Base-by-base conservation (phyloP, 805 yeast species). In the Hermanozyma aechmeae region DNA sequence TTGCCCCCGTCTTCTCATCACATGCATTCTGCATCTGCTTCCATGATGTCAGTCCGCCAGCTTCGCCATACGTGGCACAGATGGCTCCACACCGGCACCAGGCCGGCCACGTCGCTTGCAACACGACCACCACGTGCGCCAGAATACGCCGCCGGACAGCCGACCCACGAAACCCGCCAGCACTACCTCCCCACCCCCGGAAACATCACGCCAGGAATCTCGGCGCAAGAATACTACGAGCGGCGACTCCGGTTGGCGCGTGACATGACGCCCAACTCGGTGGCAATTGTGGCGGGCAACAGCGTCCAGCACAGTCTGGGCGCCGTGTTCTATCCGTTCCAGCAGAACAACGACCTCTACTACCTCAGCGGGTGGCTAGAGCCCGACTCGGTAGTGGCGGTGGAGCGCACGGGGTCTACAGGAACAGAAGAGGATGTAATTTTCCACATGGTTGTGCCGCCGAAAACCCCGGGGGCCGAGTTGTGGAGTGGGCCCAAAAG, bases 401-500 rank as follows among this genome's bases (percentile, higher is more conserved):
- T 84, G 25, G 93, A 81, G 41, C 78, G 76, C 41, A 70, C 75
- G 24, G 56, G 60, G 20, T 62, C 64, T 30, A 56, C 66, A 33
- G 57, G 68, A n/a, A 40, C 41, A 8, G 58, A 51, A 8, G 71
- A 68, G 15, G 71, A 74, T 28, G 62, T 73, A 20, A 50, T 68
- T 6, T 71, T 82, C 39, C 89, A 83, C 42, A 70, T 92, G 79
- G 58, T 86, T 28, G 95, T 89, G 3, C 95, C 86, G 3, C 86
- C 85, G 11, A 79, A 80, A 48, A 81, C 87, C 48, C 69, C 74
- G 5, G 65, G 64, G 27, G 73, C 71, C 14, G 98, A 92, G 55
- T 73, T 79, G 38, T 92, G 99, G 99, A 96, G 89, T 43, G 99
- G 99, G 9, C 78, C 73, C 25, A 71, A 94, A 43, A 79, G 93